These are phyloP conservation scores for Penicillium coprophilum DNA, from an alignment of 495 filamentous ascomycete species.

Conservation along the genomic window DNA sequence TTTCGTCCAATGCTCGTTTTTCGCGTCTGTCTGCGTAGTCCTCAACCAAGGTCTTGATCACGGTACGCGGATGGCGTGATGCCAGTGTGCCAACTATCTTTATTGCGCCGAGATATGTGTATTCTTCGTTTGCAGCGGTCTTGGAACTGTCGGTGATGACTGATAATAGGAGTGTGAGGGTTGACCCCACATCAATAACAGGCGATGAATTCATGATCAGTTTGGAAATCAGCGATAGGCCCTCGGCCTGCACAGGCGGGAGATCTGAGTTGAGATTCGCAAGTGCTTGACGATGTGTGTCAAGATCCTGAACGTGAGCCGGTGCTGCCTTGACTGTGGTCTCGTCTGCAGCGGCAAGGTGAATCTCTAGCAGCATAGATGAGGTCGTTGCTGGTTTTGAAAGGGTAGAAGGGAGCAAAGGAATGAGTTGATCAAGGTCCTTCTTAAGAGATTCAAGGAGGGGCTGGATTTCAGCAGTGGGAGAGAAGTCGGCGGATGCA, in stretches of 20 bases:
- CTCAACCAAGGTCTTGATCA: slow-evolving; percentile 64
- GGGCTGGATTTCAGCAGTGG: slow-evolving; percentile 43
- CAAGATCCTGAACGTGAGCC: slow-evolving; percentile 59
- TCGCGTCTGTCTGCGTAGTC: slow-evolving; percentile 66
- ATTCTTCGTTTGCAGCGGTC: slow-evolving; percentile 58
- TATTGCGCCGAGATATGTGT: slow-evolving; percentile 70
- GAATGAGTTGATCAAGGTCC: slow-evolving; percentile 46
- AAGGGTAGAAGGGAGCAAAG: slow-evolving; percentile 34
- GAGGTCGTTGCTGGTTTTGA: slow-evolving; percentile 53
- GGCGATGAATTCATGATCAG: slow-evolving; percentile 63
- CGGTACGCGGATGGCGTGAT: slow-evolving; percentile 62
- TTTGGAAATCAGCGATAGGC: slow-evolving; percentile 65
- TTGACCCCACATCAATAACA: slow-evolving; percentile 68
- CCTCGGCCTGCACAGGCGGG: slow-evolving; percentile 75
- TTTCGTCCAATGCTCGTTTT: slow-evolving; percentile 57
- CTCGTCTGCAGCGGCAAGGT: slow-evolving; percentile 56
- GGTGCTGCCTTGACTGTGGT: slow-evolving; percentile 38
- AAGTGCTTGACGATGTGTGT: slow-evolving; percentile 69
- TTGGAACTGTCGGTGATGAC: slow-evolving; percentile 57
- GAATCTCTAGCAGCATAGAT: slow-evolving; percentile 53
- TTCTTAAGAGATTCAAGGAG: slow-evolving; percentile 52
- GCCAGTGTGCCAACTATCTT: slow-evolving; percentile 67
- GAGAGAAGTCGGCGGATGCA: slow-evolving; percentile 60
- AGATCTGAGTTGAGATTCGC: slow-evolving; percentile 73
- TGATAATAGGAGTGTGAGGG: slow-evolving; percentile 63